phyloP scores from a whole-genome alignment of 306 rosid genomes.

The Psophocarpus tetragonolobus region DNA sequence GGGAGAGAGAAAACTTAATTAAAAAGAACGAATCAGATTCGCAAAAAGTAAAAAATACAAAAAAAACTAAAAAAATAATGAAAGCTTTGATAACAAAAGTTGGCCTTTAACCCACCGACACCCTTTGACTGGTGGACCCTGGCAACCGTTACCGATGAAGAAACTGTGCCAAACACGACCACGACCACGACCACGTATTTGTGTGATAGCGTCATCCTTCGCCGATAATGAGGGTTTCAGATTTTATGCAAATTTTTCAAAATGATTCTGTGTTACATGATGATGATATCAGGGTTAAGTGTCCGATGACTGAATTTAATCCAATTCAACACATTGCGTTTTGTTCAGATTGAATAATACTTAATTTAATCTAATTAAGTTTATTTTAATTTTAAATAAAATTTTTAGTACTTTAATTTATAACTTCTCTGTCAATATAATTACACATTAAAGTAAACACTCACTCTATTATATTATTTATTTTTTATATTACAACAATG shows the following conservation, averaged over 20 bases:
- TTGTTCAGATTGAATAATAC: too few species aligned
- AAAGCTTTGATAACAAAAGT: slow-evolving; percentile 29
- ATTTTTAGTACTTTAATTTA: too few species aligned
- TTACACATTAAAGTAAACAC: too few species aligned
- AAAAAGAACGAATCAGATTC: slow-evolving; percentile 23
- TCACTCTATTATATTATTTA: too few species aligned
- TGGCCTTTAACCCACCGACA: slow-evolving; percentile 44
- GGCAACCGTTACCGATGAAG: neutral
- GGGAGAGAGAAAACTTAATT: neutral
- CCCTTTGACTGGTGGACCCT: slow-evolving; percentile 40
- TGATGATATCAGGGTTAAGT: too few species aligned
- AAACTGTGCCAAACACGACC: slow-evolving; percentile 8
- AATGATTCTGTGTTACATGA: neutral
- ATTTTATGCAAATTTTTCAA: neutral
- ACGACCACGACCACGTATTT: slow-evolving; percentile 35
- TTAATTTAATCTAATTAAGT: too few species aligned
- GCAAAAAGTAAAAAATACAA: slow-evolving; percentile 3
- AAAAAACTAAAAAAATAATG: neutral
- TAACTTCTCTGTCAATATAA: too few species aligned
- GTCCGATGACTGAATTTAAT: too few species aligned
- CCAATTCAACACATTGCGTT: too few species aligned
- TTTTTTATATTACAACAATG: too few species aligned
- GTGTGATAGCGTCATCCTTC: slow-evolving; percentile 19
- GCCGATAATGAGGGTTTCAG: neutral
- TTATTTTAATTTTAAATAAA: too few species aligned